phyloP scores from a whole-genome alignment of 306 rosid species.

The Cicer arietinum region DNA sequence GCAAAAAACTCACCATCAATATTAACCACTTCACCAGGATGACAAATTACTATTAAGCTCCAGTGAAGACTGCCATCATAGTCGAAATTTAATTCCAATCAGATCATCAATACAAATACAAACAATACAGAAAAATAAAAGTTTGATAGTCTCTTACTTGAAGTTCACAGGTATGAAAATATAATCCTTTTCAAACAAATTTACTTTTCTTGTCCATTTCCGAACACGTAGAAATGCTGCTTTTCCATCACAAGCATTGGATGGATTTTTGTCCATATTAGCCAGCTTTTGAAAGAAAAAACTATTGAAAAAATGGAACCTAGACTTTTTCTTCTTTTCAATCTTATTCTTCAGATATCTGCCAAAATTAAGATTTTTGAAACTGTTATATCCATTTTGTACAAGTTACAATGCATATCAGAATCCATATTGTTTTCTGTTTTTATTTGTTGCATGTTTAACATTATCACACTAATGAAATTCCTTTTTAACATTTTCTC shows the following conservation, averaged over 20 bases:
- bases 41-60: constrained; percentile 47
- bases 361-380: constrained; percentile 38
- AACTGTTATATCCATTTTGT: neutral
- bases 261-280: constrained; percentile 79
- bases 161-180: constrained; percentile 85
- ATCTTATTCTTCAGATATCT: constrained; percentile 81
- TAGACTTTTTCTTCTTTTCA: constrained; percentile 55
- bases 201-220: constrained; percentile 87
- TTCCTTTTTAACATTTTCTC: neutral
- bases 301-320: constrained; percentile 81
- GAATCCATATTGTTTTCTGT: neutral
- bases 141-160: constrained; percentile 58
- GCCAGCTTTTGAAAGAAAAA: constrained; percentile 85
- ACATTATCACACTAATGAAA: neutral
- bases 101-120: constrained; percentile 37
- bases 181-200: constrained; percentile 80
- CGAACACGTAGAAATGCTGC: constrained; percentile 85
- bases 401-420: neutral
- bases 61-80: constrained; percentile 64
- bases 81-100: constrained; percentile 40
- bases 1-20: constrained; percentile 56
- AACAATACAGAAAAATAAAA: constrained; percentile 27
- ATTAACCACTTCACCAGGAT: constrained; percentile 73
- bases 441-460: neutral
- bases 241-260: constrained; percentile 68